phyloP scores from a whole-genome alignment of 352 stramenopile genomes.

The Elongisporangium anandrum region DNA sequence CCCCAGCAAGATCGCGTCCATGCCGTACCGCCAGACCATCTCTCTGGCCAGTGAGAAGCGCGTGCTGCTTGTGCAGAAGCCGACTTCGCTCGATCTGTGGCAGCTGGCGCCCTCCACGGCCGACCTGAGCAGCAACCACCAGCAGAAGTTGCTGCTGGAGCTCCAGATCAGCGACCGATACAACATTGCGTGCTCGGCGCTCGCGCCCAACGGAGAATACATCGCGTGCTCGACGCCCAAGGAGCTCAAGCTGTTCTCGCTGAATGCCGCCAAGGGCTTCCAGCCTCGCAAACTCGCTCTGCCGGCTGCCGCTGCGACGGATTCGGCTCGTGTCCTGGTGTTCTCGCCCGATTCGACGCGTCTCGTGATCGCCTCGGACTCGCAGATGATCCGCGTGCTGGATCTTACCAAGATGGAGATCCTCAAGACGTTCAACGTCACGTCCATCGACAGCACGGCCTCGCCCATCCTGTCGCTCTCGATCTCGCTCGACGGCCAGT shows the following conservation, averaged over 20 bases:
- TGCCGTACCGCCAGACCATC: slow-evolving; percentile 70
- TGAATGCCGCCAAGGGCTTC: slow-evolving; percentile 46
- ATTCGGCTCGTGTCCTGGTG: slow-evolving; percentile 55
- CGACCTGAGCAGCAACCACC: slow-evolving; percentile 23
- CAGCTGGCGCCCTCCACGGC: slow-evolving; percentile 24
- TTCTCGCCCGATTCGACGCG: slow-evolving; percentile 80
- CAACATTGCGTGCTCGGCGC: slow-evolving; percentile 81
- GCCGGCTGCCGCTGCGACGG: slow-evolving; percentile 25
- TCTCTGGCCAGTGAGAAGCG: slow-evolving; percentile 61
- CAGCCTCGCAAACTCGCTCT: slow-evolving; percentile 53
- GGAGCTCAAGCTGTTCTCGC: slow-evolving; percentile 86
- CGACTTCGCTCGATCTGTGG: slow-evolving; percentile 73
- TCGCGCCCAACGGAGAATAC: slow-evolving; percentile 83
- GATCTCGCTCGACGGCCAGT: slow-evolving; percentile 78
- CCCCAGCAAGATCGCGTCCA: slow-evolving; percentile 88
- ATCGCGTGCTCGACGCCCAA: slow-evolving; percentile 83
- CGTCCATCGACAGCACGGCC: slow-evolving; percentile 8
- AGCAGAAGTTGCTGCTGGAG: slow-evolving; percentile 72
- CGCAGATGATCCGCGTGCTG: slow-evolving; percentile 67
- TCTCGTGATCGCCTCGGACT: slow-evolving; percentile 57
- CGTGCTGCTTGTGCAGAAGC: slow-evolving; percentile 71
- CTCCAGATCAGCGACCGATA: slow-evolving; percentile 69
- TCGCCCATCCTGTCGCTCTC: slow-evolving; percentile 62
- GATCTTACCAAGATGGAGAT: slow-evolving; percentile 70
- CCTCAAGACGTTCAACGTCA: slow-evolving; percentile 67